phyloP scores from a whole-genome alignment of 192 early-diverging fungal genomes.

The Haplosporangium gracile region DNA sequence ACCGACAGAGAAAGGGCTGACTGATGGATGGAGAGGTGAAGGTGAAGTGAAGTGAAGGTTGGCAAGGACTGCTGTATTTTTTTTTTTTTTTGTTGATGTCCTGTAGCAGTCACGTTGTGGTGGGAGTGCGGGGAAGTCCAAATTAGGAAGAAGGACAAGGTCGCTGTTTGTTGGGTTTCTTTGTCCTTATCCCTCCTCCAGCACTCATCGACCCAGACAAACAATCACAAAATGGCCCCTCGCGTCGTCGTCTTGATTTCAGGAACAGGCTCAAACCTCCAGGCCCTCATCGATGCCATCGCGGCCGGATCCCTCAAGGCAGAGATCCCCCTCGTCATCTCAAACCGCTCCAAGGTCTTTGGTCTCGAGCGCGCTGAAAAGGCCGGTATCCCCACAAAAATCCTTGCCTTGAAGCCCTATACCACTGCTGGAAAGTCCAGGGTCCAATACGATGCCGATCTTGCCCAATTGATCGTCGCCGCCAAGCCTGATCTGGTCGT shows the following conservation, averaged over 20 bases:
- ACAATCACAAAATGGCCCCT: slow-evolving; percentile 36
- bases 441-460: slow-evolving; percentile 88
- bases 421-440: slow-evolving; percentile 85
- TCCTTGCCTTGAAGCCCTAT: slow-evolving; percentile 87
- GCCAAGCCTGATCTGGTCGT: slow-evolving; percentile 87
- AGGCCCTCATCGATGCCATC: slow-evolving; percentile 93
- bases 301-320: slow-evolving; percentile 63
- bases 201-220: not conserved
- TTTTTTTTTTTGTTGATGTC: not conserved
- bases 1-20: no score
- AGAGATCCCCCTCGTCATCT: slow-evolving; percentile 89
- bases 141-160: not conserved
- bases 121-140: not conserved
- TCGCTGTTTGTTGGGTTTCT: not conserved
- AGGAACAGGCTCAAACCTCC: slow-evolving; percentile 95
- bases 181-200: not conserved
- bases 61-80: not conserved
- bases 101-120: not conserved
- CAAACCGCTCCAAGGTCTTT: slow-evolving; percentile 87
- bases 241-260: slow-evolving; percentile 94
- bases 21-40: not conserved
- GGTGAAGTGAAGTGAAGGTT: not conserved
- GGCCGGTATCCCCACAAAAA: slow-evolving; percentile 86
- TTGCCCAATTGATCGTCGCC: slow-evolving; percentile 77
- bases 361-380: slow-evolving; percentile 90